Evolutionary conservation across 352 stramenopile genomes (phyloP).

Genomic region (Pythium angustatum): DNA sequence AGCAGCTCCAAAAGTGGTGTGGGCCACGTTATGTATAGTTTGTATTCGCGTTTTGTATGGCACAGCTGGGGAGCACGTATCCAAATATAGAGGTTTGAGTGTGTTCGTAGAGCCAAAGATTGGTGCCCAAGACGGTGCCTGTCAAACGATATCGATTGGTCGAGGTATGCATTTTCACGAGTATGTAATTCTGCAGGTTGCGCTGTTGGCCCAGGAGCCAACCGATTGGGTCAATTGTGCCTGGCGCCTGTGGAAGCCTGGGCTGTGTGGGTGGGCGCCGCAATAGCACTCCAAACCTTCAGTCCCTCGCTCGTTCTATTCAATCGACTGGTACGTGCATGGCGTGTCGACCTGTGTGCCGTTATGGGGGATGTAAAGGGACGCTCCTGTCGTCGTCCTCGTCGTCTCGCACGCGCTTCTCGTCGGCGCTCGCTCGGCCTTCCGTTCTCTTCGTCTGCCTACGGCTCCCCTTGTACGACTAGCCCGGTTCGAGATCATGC

Average conservation of each 20-base stretch:
- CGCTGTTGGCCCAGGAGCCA: slow-evolving; percentile 57
- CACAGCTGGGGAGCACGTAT: background rate
- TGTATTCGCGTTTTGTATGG: slow-evolving; percentile 13
- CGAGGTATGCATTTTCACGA: slow-evolving; percentile 22
- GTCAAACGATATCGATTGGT: background rate
- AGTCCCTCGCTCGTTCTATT: slow-evolving; percentile 89
- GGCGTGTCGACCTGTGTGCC: background rate
- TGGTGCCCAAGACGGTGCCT: background rate
- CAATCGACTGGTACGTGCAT: slow-evolving; percentile 82
- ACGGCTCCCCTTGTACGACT: too few species aligned
- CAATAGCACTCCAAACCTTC: slow-evolving; percentile 59
- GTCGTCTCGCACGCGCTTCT: too few species aligned
- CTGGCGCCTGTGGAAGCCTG: slow-evolving; percentile 23
- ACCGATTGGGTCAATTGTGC: slow-evolving; percentile 67
- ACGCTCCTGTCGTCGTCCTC: too few species aligned
- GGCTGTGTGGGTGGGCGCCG: slow-evolving; percentile 12
- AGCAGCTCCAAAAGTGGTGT: background rate
- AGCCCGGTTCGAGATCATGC: too few species aligned
- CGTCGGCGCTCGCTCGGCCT: too few species aligned
- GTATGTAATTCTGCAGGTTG: slow-evolving; percentile 33
- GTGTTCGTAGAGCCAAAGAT: too few species aligned
- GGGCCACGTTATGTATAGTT: background rate
- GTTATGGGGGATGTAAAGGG: too few species aligned
- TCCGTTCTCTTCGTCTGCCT: too few species aligned
- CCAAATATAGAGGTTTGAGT: slow-evolving; percentile 5